Evolutionary conservation across 1,284 basidiomycete species (phyloP).

Genomic region (Pterulicium gracile): DNA sequence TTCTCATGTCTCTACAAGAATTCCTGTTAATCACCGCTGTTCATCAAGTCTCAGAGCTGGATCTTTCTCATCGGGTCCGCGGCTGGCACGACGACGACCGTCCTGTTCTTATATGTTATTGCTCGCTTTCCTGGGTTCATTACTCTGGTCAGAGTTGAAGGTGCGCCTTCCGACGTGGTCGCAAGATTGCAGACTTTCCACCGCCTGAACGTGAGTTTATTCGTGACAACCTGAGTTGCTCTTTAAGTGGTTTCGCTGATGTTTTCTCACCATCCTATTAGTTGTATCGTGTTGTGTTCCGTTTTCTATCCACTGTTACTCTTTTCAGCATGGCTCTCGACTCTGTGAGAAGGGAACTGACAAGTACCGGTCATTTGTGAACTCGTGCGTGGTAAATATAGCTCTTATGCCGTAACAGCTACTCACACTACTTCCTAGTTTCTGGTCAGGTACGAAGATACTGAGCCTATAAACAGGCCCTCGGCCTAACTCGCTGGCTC

Average conservation of each 20-base stretch:
- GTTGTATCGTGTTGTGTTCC: conserved; percentile 54
- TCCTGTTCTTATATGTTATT: conserved; percentile 59
- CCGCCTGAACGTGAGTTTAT: conserved; percentile 54
- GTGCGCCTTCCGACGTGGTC: conserved; percentile 60
- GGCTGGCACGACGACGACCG: conserved; percentile 49
- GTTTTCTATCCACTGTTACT: conserved; percentile 59
- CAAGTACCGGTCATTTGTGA: conserved; percentile 3
- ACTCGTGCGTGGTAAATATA: no score
- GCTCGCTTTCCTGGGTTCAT: conserved; percentile 58
- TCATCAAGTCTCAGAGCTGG: conserved; percentile 49
- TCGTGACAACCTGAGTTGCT: not conserved
- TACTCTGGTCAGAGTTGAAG: conserved; percentile 51
- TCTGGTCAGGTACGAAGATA: conserved; percentile 35
- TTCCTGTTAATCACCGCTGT: conserved; percentile 4
- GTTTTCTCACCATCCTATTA: conserved; percentile 16
- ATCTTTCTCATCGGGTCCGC: conserved; percentile 58
- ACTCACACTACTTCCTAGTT: conserved; percentile 21
- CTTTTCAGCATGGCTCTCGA: conserved; percentile 54
- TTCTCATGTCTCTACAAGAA: conserved; percentile 1
- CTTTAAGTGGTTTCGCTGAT: conserved; percentile 1
- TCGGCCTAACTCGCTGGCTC: conserved; percentile 6
- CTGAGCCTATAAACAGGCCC: not conserved
- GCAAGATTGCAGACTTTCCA: conserved; percentile 61
- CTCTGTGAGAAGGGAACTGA: conserved; percentile 35
- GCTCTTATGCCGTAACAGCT: no score